Base-by-base conservation (phyloP, 1,284 basidiomycete species). In the Ustilago cynodontis region DNA sequence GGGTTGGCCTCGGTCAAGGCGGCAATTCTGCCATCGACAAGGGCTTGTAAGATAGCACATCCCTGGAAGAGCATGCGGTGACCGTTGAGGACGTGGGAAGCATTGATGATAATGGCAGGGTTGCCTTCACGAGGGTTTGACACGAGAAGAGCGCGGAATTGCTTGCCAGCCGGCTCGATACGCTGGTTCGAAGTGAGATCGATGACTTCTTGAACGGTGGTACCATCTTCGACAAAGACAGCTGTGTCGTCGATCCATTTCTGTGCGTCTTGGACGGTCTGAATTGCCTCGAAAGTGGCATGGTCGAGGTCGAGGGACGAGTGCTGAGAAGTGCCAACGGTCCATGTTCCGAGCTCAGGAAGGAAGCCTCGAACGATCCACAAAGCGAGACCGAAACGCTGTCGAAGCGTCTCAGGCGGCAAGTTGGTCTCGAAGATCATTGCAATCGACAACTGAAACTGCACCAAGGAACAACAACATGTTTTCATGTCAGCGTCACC, bases 11-110 rank as follows among this genome's bases (percentile, higher is more conserved):
- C n/a, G 6, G 35, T 26, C 0, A 64, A 39, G 29, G 52, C 55
- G 4, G 52, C 43, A 10, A 63, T 18, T 16, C 53, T 49, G 6
- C 37, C 57, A 22, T 64, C 53, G 7, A 66, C 45, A 3, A 64
- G 56, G 2, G 65, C 70, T n/a, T 66, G 52, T 16, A 66, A 14
- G 24, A 64, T 60, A 3, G 56, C 51, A 31, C 52, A 50, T 13
- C 39, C 52, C 16, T 72, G 64, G 16, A 54, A n/a, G 28, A 52
- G 29, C 16, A 41, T 24, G 10, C 59, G 65, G 24, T 72, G 70
- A 20, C 70, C 70, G 41, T 57, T 66, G 52, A 72, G 56, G 9
- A 67, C 65, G 41, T 72, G 70, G 18, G 70, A 72, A 24, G 56
- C 64, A 26, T 72, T 58, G n/a, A 64, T n/a, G n/a, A 72, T 47